These are phyloP conservation scores for Daedaleopsis nitida DNA, from an alignment of 768 basidiomycete genomes.

Conservation along the genomic window DNA sequence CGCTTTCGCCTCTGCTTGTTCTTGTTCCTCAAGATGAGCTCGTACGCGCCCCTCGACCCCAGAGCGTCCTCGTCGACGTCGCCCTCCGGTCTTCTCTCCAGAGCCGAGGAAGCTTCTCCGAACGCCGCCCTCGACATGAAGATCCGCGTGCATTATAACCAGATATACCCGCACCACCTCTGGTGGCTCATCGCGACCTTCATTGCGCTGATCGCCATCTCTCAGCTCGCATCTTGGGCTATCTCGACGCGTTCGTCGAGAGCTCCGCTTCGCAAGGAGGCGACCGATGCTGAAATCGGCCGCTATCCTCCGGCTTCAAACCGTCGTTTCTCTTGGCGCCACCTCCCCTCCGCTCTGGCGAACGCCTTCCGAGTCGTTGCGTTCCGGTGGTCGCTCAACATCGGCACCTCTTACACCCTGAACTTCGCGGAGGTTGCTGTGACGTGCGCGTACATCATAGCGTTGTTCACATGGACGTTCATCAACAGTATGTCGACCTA, in stretches of 20 bases:
- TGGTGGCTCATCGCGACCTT: constrained; percentile 46
- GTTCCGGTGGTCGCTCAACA: constrained; percentile 33
- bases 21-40: background rate
- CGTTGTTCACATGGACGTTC: constrained; percentile 32
- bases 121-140: constrained; percentile 1
- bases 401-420: constrained; percentile 35
- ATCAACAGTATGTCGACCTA: constrained; percentile 27
- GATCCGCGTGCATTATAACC: background rate
- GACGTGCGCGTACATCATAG: constrained; percentile 35
- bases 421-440: constrained; percentile 41
- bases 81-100: background rate
- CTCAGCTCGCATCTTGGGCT: constrained; percentile 32
- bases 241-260: constrained; percentile 1
- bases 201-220: constrained; percentile 42
- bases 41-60: background rate
- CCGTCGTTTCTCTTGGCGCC: constrained; percentile 20
- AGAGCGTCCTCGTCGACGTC: background rate
- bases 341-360: constrained; percentile 26
- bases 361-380: constrained; percentile 34
- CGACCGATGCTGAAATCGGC: constrained; percentile 12
- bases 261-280: background rate
- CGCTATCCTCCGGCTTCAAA: background rate
- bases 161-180: constrained; percentile 41
- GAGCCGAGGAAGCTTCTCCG: background rate
- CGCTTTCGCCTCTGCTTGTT: background rate